Conservation (phyloP, 2,329 filamentous ascomycete genomes). For the Rachicladosporium sp. region DNA sequence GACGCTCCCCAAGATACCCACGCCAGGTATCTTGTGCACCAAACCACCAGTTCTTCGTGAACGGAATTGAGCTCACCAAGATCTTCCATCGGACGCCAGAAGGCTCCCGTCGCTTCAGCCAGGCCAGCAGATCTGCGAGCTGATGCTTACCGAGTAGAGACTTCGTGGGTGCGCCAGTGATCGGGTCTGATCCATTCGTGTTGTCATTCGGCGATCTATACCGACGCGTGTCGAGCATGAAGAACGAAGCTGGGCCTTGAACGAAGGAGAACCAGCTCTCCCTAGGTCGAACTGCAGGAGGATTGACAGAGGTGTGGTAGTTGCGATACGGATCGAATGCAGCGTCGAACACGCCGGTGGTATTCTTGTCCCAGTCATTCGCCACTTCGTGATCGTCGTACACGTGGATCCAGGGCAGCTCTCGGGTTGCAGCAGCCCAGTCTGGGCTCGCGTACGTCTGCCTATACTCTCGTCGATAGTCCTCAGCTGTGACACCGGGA, state of each 20-base stretch:
- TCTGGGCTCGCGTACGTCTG: slow-evolving; percentile 94
- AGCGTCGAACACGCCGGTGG: slow-evolving; percentile 63
- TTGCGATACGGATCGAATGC: slow-evolving; percentile 75
- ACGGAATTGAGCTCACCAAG: slow-evolving; percentile 77
- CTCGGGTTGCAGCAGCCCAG: slow-evolving; percentile 62
- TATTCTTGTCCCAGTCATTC: slow-evolving; percentile 83
- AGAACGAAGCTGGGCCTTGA: slow-evolving; percentile 85
- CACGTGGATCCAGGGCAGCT: slow-evolving; percentile 94
- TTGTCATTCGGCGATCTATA: slow-evolving; percentile 61
- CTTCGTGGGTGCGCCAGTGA: slow-evolving; percentile 41
- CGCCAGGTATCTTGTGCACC: slow-evolving; percentile 88
- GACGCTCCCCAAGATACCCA: slow-evolving; percentile 73
- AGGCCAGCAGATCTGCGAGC: slow-evolving; percentile 65
- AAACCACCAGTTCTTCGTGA: slow-evolving; percentile 94
- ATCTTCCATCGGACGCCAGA: slow-evolving; percentile 85
- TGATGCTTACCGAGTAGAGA: slow-evolving; percentile 80
- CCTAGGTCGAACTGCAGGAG: slow-evolving; percentile 47
- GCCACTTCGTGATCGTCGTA: slow-evolving; percentile 93
- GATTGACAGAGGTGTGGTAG: slow-evolving; percentile 79
- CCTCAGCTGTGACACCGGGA: slow-evolving; percentile 57
- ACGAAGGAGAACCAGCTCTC: slow-evolving; percentile 82
- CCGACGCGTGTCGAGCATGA: slow-evolving; percentile 82
- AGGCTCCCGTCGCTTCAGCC: slow-evolving; percentile 60
- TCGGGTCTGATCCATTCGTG: slow-evolving; percentile 45
- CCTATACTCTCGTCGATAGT: slow-evolving; percentile 84